Evolutionary conservation across 1,284 basidiomycete genomes (phyloP).

Genomic region (Microbotryum violaceum): DNA sequence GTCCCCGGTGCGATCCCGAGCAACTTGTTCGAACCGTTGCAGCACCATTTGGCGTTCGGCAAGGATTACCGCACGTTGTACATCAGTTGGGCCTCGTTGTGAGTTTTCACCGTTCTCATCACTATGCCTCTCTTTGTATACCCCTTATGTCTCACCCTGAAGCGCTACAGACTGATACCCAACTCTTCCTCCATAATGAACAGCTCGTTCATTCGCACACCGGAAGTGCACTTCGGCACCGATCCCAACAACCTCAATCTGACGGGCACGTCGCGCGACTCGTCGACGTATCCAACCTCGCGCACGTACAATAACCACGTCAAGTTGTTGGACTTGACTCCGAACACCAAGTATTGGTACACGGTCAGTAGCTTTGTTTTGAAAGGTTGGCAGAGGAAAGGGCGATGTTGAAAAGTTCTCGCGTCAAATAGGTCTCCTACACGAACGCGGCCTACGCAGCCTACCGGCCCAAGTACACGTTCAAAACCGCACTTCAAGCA

Average conservation of each 20-base stretch:
- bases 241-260: constrained; percentile 17
- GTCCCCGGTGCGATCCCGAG: constrained; percentile 17
- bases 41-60: constrained; percentile 27
- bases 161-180: background rate
- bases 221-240: constrained; percentile 4
- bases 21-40: constrained; percentile 20
- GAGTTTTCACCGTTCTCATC: background rate
- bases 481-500: constrained; percentile 24
- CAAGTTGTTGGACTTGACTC: constrained; percentile 17
- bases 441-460: constrained; percentile 18
- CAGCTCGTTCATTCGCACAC: too few species aligned
- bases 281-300: constrained; percentile 27
- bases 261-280: background rate
- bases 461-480: constrained; percentile 25
- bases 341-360: constrained; percentile 29
- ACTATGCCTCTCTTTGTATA: too few species aligned
- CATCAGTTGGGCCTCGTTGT: background rate
- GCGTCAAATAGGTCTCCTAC: constrained; percentile 3
- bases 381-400: too few species aligned
- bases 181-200: background rate
- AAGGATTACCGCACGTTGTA: too few species aligned
- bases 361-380: background rate
- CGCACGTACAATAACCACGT: constrained; percentile 31
- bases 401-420: too few species aligned
- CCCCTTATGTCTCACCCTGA: too few species aligned